These are phyloP conservation scores for Agrocybe pediades DNA, from an alignment of 768 basidiomycete species.

Conservation along the genomic window DNA sequence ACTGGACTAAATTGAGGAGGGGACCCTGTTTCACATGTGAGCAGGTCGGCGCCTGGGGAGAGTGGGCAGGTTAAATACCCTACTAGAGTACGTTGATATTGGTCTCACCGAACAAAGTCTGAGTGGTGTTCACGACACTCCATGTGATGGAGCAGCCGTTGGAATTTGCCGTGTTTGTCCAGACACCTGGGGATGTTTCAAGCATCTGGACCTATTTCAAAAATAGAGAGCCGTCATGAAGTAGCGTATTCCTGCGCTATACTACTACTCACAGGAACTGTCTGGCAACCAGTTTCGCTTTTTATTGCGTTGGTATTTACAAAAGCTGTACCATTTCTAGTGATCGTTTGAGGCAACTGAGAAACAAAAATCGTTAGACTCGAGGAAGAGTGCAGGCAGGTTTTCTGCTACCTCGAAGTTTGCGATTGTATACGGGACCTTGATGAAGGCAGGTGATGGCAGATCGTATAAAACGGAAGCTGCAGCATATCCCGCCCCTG, in stretches of 20 bases:
- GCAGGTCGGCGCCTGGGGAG: conserved; percentile 29
- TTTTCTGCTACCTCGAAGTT: conserved; percentile 40
- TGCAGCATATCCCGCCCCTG: conserved; percentile 57
- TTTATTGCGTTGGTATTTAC: conserved; percentile 52
- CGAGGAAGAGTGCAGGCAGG: neutral
- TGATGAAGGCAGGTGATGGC: conserved; percentile 46
- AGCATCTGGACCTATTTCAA: conserved; percentile 37
- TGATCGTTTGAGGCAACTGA: conserved; percentile 38
- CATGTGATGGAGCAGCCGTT: conserved; percentile 43
- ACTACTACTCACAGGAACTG: conserved; percentile 35
- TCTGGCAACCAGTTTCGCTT: conserved; percentile 44
- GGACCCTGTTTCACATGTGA: conserved; percentile 24
- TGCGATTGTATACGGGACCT: conserved; percentile 45
- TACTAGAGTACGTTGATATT: neutral
- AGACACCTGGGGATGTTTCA: conserved; percentile 28
- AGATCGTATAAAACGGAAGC: conserved; percentile 50
- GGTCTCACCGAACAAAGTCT: conserved; percentile 43
- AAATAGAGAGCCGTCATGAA: neutral
- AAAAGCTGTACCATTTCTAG: conserved; percentile 46
- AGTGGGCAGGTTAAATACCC: too few relatives aligned
- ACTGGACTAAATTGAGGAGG: conserved; percentile 46
- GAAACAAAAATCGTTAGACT: neutral
- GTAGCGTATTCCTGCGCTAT: too few relatives aligned
- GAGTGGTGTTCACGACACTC: conserved; percentile 38
- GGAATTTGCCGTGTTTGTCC: conserved; percentile 44